A percentile compares a stretch with the other conserved stretches of the same genome.
Conservation (phyloP, 78 protist genomes). For the Tieghemostelium lacteum region DNA sequence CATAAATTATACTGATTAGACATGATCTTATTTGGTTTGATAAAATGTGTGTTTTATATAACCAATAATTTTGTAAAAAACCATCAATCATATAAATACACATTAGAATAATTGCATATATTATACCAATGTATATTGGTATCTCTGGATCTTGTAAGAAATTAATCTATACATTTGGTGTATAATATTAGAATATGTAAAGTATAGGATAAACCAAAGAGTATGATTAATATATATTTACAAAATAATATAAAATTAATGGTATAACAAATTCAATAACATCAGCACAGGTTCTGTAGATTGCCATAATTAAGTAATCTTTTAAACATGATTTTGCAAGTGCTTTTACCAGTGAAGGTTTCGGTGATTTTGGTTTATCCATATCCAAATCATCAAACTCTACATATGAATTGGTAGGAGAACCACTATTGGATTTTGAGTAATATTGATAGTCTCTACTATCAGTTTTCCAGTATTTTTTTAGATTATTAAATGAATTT, state of each 20-base stretch:
- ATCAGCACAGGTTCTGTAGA: not conserved
- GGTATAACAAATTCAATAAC: slow-evolving; percentile 6
- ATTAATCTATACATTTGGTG: not conserved
- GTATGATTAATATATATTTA: not conserved
- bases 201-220: not conserved
- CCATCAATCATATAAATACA: not conserved
- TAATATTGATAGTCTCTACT: no score
- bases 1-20: slow-evolving; percentile 10
- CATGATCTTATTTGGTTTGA: slow-evolving; percentile 2
- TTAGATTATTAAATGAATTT: not conserved
- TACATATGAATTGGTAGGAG: not conserved
- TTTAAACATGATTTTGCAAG: not conserved
- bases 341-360: not conserved
- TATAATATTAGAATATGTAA: not conserved
- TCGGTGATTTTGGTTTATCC: not conserved
- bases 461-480: not conserved
- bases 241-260: slow-evolving; percentile 22
- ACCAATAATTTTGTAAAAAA: not conserved
- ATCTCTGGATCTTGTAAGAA: slow-evolving; percentile 8
- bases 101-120: not conserved
- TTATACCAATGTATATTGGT: slow-evolving; percentile 24
- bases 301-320: not conserved
- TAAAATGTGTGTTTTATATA: not conserved
- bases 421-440: not conserved
- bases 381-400: not conserved